Evolutionary conservation across 305 asterid species (phyloP), one percentile per base, ranked within the genome.

Genomic region (Caryopteris hybrid): DNA sequence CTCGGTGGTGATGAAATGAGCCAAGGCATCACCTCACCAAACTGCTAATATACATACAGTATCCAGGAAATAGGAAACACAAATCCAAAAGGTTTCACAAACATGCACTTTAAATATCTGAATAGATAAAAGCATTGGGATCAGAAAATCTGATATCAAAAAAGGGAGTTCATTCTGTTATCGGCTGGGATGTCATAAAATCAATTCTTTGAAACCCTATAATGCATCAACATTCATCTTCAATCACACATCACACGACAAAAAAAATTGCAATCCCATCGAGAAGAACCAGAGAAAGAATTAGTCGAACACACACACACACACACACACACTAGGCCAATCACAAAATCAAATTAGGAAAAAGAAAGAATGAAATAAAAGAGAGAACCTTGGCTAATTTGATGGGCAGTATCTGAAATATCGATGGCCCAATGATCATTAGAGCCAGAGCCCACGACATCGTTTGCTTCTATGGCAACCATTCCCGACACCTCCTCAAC

Each of bases 321-420:
- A n/a, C n/a, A n/a, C n/a, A n/a, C n/a, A n/a, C n/a, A n/a, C n/a
- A n/a, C n/a, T n/a, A n/a, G n/a, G n/a, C n/a, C n/a, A n/a, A n/a
- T n/a, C n/a, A n/a, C n/a, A n/a, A n/a, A n/a, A 29, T 14, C 5
- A 31, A 31, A 61, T 0, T 3, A 22, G 20, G 43, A 36, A 0
- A 10, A 33, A 22, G 25, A 36, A 9, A n/a, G n/a, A n/a, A n/a
- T n/a, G n/a, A n/a, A 42, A 18, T 0, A 0, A n/a, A 53, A 5
- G 7, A 7, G 45, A 50, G 8, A 52, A 91, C 97, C 97, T 13
- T 74, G 79, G 82, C 91, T 86, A 57, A 91, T 83, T 62, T 83
- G 85, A 75, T 91, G 97, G 11, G 96, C 91, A 42, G 95, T 88
- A 0, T 78, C 90, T 13, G 90, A 90, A 71, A 86, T 78, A 43